Evolutionary conservation across 2,329 filamentous ascomycete species (phyloP).

Genomic region (Venturia nashicola): DNA sequence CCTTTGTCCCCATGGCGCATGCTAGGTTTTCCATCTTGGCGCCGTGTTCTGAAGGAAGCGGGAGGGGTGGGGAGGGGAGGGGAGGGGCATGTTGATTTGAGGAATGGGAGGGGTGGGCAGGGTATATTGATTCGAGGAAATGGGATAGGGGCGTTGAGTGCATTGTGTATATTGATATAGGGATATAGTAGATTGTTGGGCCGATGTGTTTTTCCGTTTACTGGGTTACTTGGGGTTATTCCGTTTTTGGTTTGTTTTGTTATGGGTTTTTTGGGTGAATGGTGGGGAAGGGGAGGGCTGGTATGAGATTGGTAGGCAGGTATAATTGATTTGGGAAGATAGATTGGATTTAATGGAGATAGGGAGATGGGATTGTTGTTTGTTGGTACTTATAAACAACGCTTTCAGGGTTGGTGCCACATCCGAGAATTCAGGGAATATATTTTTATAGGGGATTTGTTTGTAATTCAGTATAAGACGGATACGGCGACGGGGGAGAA

Average conservation of each 20-base stretch:
- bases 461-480: constrained; percentile 58
- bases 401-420: constrained; percentile 41
- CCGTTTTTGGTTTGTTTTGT: too few relatives aligned
- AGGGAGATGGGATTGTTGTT: too few relatives aligned
- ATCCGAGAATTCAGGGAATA: constrained; percentile 58
- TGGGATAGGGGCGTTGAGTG: constrained; percentile 49
- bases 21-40: constrained; percentile 10
- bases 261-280: too few relatives aligned
- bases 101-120: constrained; percentile 40
- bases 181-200: constrained; percentile 41
- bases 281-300: too few relatives aligned
- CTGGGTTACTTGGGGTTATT: too few relatives aligned
- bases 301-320: too few relatives aligned
- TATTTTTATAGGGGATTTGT: constrained; percentile 50
- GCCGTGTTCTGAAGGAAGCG: constrained; percentile 36
- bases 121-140: constrained; percentile 47
- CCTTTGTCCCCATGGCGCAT: constrained; percentile 11
- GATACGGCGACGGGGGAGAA: constrained; percentile 36
- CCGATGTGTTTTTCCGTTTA: constrained; percentile 36
- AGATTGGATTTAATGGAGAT: too few relatives aligned
- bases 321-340: too few relatives aligned
- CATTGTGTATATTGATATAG: constrained; percentile 48
- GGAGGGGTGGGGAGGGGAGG: constrained; percentile 42
- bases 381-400: too few relatives aligned
- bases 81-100: constrained; percentile 50